Evolutionary conservation across 495 filamentous ascomycete species (phyloP).

Genomic region (Aspergillus panamensis): DNA sequence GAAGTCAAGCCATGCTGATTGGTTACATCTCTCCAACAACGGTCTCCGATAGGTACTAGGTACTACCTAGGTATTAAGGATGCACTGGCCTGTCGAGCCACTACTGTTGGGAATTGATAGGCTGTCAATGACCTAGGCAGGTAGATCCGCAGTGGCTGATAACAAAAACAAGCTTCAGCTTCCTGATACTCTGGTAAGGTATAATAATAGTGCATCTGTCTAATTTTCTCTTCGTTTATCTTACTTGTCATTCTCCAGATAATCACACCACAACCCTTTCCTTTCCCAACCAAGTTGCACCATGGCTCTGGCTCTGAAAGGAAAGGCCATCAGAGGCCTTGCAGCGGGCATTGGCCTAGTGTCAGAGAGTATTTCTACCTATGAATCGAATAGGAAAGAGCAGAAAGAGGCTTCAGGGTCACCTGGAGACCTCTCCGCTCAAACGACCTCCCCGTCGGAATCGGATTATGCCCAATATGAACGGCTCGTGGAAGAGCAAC

Average conservation of each 20-base stretch:
- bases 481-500: conserved; percentile 9
- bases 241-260: not conserved
- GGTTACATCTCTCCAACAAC: no score
- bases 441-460: not conserved
- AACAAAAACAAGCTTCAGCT: no score
- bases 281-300: not conserved
- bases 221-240: not conserved
- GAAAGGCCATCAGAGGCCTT: conserved; percentile 22
- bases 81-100: no score
- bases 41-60: no score
- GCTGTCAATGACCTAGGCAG: no score
- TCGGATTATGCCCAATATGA: conserved; percentile 2
- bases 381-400: conserved; percentile 34
- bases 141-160: no score
- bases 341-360: conserved; percentile 49
- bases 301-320: not conserved
- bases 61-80: no score
- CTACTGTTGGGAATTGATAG: no score
- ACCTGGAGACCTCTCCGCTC: not conserved
- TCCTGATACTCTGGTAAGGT: no score
- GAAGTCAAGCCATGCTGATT: no score
- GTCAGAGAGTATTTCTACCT: conserved; percentile 37
- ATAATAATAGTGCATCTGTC: not conserved
- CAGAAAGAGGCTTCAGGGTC: conserved; percentile 16
- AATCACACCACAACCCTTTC: no score